phyloP scores from a whole-genome alignment of 1,284 basidiomycete species.

The Chalciporus sp. region DNA sequence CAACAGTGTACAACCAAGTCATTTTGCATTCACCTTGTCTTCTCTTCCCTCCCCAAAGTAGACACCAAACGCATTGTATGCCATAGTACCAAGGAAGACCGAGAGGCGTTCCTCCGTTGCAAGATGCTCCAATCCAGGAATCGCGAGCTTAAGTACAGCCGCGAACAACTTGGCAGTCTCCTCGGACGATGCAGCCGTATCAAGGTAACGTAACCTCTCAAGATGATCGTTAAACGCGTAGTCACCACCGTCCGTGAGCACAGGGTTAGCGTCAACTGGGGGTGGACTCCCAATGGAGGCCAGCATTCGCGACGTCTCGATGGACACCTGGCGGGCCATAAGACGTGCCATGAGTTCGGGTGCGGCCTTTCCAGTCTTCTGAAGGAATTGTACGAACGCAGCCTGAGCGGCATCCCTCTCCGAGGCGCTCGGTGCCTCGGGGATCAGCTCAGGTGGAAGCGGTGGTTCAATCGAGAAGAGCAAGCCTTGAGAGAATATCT shows the following conservation, averaged over 20 bases:
- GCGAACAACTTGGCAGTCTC: conserved; percentile 57
- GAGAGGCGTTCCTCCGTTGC: conserved; percentile 64
- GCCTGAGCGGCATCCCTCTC: conserved; percentile 60
- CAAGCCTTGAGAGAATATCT: conserved; percentile 62
- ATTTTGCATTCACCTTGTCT: conserved; percentile 54
- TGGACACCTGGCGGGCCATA: conserved; percentile 67
- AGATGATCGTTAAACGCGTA: conserved; percentile 75
- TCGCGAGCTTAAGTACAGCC: conserved; percentile 57
- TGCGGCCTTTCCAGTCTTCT: conserved; percentile 45
- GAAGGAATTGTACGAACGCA: conserved; percentile 56
- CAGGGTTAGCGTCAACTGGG: conserved; percentile 40
- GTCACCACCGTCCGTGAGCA: conserved; percentile 50
- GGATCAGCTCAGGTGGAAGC: conserved; percentile 54
- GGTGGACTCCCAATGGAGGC: conserved; percentile 27
- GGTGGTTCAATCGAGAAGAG: conserved; percentile 70
- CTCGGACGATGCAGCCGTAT: conserved; percentile 47
- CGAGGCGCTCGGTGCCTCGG: conserved; percentile 34
- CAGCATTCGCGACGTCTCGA: conserved; percentile 62
- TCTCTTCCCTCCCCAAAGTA: conserved; percentile 63
- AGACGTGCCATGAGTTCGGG: conserved; percentile 69
- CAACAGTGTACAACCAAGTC: not conserved
- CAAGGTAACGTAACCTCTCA: conserved; percentile 69
- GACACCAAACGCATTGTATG: conserved; percentile 76
- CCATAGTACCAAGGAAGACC: conserved; percentile 67
- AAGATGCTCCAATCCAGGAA: conserved; percentile 73